Percentiles rank a stretch among this genome's conserved stretches.
These are phyloP conservation scores for Cardiospermum halicacabum DNA, from an alignment of 345 rosid species.

Conservation along the genomic window DNA sequence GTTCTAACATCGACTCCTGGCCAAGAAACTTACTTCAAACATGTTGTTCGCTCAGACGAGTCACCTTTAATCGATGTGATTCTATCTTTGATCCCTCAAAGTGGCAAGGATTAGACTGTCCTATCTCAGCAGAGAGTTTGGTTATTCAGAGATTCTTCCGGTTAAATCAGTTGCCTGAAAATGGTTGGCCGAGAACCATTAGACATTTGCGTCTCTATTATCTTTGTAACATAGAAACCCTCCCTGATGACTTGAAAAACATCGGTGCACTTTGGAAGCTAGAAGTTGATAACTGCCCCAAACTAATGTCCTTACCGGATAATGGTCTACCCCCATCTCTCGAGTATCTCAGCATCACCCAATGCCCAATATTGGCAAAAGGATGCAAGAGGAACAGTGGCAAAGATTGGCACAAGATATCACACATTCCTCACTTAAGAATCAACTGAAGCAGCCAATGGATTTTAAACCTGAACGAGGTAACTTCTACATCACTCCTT, in stretches of 20 bases:
- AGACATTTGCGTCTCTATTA: not conserved
- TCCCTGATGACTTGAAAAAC: not conserved
- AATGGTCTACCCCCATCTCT: not conserved
- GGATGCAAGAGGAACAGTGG: not conserved
- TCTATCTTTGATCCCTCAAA: not conserved
- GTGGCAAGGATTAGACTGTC: not conserved
- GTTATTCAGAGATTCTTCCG: not conserved
- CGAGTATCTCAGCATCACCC: not conserved
- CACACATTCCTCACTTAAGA: not conserved
- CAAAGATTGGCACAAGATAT: slow-evolving; percentile 1
- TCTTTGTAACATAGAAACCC: not conserved
- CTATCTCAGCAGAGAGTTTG: not conserved
- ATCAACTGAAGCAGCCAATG: not conserved
- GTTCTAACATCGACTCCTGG: not conserved
- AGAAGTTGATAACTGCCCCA: not conserved
- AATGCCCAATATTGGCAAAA: not conserved
- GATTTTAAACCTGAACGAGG: not conserved
- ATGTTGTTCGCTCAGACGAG: not conserved
- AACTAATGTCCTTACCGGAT: not conserved
- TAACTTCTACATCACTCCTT: not conserved
- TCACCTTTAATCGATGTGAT: not conserved
- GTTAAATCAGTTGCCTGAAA: not conserved
- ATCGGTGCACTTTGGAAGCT: not conserved
- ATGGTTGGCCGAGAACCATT: not conserved
- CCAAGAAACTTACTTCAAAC: not conserved